Percentiles rank a stretch among this genome's conserved stretches.
These are phyloP conservation scores for Cystofilobasidium capitatum DNA, from an alignment of 768 basidiomycete species.

Conservation along the genomic window DNA sequence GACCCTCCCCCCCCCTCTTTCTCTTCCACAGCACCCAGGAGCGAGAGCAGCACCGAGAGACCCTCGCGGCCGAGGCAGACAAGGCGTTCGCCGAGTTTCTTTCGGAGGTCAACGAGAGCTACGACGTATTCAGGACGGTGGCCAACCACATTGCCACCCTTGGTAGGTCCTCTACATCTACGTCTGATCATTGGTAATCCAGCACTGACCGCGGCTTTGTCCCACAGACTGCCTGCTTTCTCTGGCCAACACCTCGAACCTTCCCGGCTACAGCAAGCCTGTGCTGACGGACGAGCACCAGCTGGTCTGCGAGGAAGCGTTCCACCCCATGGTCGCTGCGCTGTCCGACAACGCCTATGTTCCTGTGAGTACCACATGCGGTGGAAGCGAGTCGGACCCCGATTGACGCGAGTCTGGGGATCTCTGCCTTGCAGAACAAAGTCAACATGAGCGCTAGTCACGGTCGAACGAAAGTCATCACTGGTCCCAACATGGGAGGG, in stretches of 20 bases:
- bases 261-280: constrained; percentile 68
- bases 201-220: neutral
- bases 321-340: constrained; percentile 87
- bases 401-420: too few species aligned
- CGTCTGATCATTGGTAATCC: neutral
- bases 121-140: constrained; percentile 60
- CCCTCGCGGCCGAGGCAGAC: constrained; percentile 48
- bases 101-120: constrained; percentile 59
- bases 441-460: constrained; percentile 1
- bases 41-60: constrained; percentile 64
- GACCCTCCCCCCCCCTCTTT: neutral
- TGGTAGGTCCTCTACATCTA: constrained; percentile 26
- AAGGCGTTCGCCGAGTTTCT: constrained; percentile 61
- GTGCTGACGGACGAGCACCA: constrained; percentile 53
- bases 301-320: constrained; percentile 68
- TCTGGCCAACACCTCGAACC: constrained; percentile 67
- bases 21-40: constrained; percentile 51
- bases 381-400: too few species aligned
- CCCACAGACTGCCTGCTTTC: constrained; percentile 67
- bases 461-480: constrained; percentile 46
- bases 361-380: constrained; percentile 43
- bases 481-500: constrained; percentile 46
- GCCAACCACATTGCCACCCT: constrained; percentile 71
- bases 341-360: constrained; percentile 72
- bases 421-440: constrained; percentile 33